Conservation (phyloP, 148 eudicot genomes). For the Drosera capensis region DNA sequence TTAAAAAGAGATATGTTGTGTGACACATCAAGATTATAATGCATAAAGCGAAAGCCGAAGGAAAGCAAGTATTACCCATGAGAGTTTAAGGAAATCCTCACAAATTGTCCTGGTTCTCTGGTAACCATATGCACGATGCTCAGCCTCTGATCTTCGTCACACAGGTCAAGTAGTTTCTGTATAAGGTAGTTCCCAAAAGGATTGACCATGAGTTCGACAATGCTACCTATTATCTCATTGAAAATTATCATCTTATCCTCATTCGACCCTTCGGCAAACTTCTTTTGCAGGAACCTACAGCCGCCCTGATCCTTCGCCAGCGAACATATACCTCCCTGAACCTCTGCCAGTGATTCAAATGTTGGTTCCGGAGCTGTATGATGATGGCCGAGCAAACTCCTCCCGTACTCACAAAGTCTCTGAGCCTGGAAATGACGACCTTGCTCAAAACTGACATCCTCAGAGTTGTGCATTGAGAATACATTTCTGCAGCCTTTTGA, state of each 20-base stretch:
- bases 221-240: slow-evolving; percentile 24
- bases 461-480: slow-evolving; percentile 9
- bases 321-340: slow-evolving; percentile 22
- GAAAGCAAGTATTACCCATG: slow-evolving; percentile 29
- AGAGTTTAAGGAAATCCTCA: slow-evolving; percentile 31
- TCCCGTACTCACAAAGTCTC: slow-evolving; percentile 13
- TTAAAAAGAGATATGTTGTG: no score
- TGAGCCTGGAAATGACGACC: slow-evolving; percentile 10
- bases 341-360: slow-evolving; percentile 21
- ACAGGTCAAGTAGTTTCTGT: slow-evolving; percentile 38
- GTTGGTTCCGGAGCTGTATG: slow-evolving; percentile 12
- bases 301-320: slow-evolving; percentile 43
- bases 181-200: slow-evolving; percentile 50
- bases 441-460: slow-evolving; percentile 14
- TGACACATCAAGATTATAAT: neutral
- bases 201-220: slow-evolving; percentile 30
- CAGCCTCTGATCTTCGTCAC: slow-evolving; percentile 40
- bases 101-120: slow-evolving; percentile 24
- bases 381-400: slow-evolving; percentile 8
- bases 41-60: neutral
- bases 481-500: slow-evolving; percentile 14
- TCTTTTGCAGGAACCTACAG: slow-evolving; percentile 28
- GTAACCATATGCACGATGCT: slow-evolving; percentile 24
- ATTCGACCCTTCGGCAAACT: slow-evolving; percentile 22
- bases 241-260: slow-evolving; percentile 25